Percentiles rank a stretch among this genome's conserved stretches.
Evolutionary conservation across 2,329 filamentous ascomycete genomes (phyloP).

Genomic region (Diplodia sapinea): DNA sequence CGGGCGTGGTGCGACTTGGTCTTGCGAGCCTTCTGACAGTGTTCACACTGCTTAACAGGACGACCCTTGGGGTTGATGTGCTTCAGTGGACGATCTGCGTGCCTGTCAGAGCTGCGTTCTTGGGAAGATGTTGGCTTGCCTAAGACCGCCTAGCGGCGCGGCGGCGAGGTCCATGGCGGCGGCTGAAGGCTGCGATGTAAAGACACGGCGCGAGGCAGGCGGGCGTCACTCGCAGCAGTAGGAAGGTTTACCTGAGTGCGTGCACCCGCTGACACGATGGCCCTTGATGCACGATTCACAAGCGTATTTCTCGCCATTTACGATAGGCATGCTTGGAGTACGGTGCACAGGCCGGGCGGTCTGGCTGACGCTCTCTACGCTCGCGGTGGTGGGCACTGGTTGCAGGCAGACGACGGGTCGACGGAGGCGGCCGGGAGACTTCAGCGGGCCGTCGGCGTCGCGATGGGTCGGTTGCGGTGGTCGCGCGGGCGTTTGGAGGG

Average conservation of each 20-base stretch:
- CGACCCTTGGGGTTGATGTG: conserved; percentile 98
- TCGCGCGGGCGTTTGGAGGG: conserved; percentile 7
- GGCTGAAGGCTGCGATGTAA: conserved; percentile 4
- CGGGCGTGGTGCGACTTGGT: conserved; percentile 92
- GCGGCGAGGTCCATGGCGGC: conserved; percentile 17
- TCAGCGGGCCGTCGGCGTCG: conserved; percentile 17
- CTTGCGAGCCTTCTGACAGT: conserved; percentile 96
- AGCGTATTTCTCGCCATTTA: conserved; percentile 93
- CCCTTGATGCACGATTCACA: conserved; percentile 98
- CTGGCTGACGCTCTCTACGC: conserved; percentile 29
- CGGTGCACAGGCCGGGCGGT: conserved; percentile 32
- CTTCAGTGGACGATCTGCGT: conserved; percentile 81
- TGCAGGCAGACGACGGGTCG: conserved; percentile 1
- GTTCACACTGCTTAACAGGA: conserved; percentile 95
- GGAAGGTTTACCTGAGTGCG: conserved; percentile 76
- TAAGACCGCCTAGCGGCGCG: conserved; percentile 34
- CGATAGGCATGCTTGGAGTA: conserved; percentile 45
- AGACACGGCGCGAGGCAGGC: neutral
- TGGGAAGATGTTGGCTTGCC: conserved; percentile 31
- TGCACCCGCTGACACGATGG: conserved; percentile 98
- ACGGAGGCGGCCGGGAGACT: neutral
- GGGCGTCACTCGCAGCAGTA: conserved; percentile 28
- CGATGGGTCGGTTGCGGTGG: neutral
- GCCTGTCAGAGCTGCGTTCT: conserved; percentile 33
- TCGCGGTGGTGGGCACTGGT: neutral